Evolutionary conservation across 2,329 filamentous ascomycete species (phyloP).

Genomic region (Xylariaceae sp.): DNA sequence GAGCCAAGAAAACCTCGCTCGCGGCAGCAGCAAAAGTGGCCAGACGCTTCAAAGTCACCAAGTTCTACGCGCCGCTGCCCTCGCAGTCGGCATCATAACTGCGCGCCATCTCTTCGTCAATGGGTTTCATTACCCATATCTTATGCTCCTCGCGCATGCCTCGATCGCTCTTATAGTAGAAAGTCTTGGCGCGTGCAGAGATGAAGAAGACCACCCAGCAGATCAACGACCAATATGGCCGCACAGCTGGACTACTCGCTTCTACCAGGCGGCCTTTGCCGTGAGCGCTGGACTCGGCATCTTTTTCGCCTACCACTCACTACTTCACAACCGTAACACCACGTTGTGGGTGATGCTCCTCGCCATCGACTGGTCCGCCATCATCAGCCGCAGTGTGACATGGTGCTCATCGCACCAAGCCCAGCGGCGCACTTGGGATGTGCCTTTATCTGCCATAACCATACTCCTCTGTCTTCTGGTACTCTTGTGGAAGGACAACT

Average conservation of each 20-base stretch:
- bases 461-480: constrained; percentile 11
- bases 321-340: constrained; percentile 19
- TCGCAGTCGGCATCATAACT: constrained; percentile 14
- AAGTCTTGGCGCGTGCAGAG: background rate
- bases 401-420: constrained; percentile 9
- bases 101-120: constrained; percentile 17
- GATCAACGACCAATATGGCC: constrained; percentile 6
- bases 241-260: constrained; percentile 7
- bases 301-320: constrained; percentile 18
- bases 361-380: constrained; percentile 9
- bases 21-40: too few species aligned
- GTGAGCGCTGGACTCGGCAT: constrained; percentile 9
- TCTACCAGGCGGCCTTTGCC: constrained; percentile 12
- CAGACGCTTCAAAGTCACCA: constrained; percentile 6
- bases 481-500: constrained; percentile 17
- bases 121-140: constrained; percentile 18
- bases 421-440: constrained; percentile 7
- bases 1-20: too few species aligned
- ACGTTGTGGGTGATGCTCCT: constrained; percentile 17
- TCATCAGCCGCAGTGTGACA: constrained; percentile 7
- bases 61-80: constrained; percentile 9
- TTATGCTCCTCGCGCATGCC: constrained; percentile 16
- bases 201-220: background rate
- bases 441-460: constrained; percentile 10
- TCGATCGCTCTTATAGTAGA: constrained; percentile 11